phyloP scores from a whole-genome alignment of 257 asterid species.

The Solanum pimpinellifolium region DNA sequence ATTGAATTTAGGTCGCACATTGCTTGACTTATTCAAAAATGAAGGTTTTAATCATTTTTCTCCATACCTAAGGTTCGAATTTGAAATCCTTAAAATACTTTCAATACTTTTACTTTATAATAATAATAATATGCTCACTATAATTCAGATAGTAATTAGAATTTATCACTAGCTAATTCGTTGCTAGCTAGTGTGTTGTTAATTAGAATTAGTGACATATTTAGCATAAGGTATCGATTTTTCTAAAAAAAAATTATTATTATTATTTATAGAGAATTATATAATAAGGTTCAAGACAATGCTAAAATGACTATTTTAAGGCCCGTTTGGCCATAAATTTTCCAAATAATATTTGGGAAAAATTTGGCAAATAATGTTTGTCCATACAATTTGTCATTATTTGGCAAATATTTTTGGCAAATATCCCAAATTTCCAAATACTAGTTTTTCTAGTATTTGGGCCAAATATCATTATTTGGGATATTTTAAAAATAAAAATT shows the following conservation, averaged over 20 bases:
- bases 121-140: neutral
- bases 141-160: neutral
- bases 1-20: rapidly evolving
- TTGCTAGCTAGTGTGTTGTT: neutral
- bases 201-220: neutral
- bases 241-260: too few relatives aligned
- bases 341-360: too few relatives aligned
- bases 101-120: neutral
- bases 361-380: too few relatives aligned
- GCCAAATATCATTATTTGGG: too few relatives aligned
- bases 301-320: neutral
- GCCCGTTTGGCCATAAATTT: too few relatives aligned
- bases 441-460: too few relatives aligned
- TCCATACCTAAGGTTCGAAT: too few relatives aligned
- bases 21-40: rapidly evolving
- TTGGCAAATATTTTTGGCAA: too few relatives aligned
- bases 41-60: rapidly evolving
- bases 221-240: neutral
- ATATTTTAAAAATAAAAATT: too few relatives aligned
- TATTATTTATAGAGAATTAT: neutral
- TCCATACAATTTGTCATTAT: too few relatives aligned
- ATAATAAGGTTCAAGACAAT: neutral
- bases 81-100: too few relatives aligned
- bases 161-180: neutral
- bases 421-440: too few relatives aligned